Conservation (phyloP, 2,329 filamentous ascomycete genomes). For the Elsinoe batatas region DNA sequence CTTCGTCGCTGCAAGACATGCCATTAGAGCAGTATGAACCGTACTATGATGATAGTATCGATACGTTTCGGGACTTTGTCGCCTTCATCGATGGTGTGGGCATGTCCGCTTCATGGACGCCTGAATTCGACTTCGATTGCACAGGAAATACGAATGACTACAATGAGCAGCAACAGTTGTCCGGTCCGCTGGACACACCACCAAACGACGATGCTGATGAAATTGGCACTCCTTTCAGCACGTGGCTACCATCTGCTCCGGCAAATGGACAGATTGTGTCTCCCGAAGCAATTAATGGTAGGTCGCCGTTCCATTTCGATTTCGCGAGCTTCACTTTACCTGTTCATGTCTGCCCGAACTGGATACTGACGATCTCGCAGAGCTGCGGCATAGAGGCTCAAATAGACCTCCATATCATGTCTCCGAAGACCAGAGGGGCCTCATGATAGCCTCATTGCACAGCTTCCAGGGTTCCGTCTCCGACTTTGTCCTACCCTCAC, state of each 20-base stretch:
- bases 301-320: not conserved
- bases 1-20: not conserved
- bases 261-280: slow-evolving; percentile 5
- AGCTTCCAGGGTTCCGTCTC: not conserved
- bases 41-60: slow-evolving; percentile 1
- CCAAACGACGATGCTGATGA: not conserved
- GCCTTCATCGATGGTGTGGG: slow-evolving; percentile 6
- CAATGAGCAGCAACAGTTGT: not conserved
- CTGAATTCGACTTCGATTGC: slow-evolving; percentile 5
- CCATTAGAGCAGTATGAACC: not conserved
- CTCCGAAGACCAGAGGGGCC: not conserved
- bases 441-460: not conserved
- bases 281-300: not conserved
- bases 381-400: not conserved
- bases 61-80: slow-evolving; percentile 6
- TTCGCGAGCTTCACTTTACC: not conserved
- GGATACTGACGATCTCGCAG: not conserved
- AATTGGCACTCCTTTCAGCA: slow-evolving; percentile 8
- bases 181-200: not conserved
- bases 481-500: not conserved
- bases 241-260: slow-evolving; percentile 5
- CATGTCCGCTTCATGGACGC: slow-evolving; percentile 2
- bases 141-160: not conserved
- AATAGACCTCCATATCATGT: not conserved
- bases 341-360: not conserved